Base-by-base conservation (phyloP, 2,329 filamentous ascomycete species). In the Talaromyces sp. region DNA sequence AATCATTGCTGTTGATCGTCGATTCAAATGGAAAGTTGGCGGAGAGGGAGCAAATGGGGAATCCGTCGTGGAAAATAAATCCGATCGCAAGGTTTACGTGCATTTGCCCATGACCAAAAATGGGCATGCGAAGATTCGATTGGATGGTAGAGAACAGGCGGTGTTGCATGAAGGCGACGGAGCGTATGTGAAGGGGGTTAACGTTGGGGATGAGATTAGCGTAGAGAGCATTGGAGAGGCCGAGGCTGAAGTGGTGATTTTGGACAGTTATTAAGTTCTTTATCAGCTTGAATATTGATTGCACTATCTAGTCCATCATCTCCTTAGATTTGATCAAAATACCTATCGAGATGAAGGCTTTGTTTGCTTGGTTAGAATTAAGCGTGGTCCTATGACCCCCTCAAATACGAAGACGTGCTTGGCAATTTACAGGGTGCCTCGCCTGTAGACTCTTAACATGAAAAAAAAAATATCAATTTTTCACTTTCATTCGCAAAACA, bases 51-150 rank as follows among this genome's bases (percentile, higher is more conserved):
- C 54, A 33, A 37, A 46, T 23, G 56, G 48, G 14, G 12, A 42
- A 69, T 1, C 71, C 70, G 69, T 67, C 6, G 73, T 76, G 7
- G 67, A 66, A 35, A 72, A 68, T 23, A 80, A 80, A 58, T 81
- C 77, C 2, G 78, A 80, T 62, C 76, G 86, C 70, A 93, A 95
- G 78, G 84, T 96, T 1, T 96, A 88, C 74, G 77, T 95, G 39
- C 92, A 96, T 75, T 67, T 96, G 61, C 84, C 92, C 18, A 93
- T 93, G 90, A 87, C 88, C 0, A 89, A 90, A 78, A 82, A 82
- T 44, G 90, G 90, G 25, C 89, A 87, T 67, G 84, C 90, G 40
- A 91, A 86, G 80, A 85, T 96, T 64, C 83, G 84, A 67, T 79
- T 88, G 69, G 89, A 83, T 70, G 86, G 86, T 1, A 79, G 86